Conservation (phyloP, 192 early-diverging fungal species). For the Coemansia sp. region DNA sequence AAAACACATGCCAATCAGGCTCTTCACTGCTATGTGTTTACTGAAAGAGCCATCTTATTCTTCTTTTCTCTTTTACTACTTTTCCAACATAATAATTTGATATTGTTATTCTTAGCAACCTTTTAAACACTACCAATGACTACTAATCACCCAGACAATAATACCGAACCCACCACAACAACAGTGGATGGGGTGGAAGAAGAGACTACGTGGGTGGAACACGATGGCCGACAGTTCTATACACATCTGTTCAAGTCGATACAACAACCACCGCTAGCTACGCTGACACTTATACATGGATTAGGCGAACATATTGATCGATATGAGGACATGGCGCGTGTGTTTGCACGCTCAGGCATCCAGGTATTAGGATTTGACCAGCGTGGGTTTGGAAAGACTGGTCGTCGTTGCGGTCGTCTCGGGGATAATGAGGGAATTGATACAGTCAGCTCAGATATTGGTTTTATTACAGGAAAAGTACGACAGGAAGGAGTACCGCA, state of each 20-base stretch:
- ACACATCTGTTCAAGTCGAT: conserved; percentile 29
- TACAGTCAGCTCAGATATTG: conserved; percentile 45
- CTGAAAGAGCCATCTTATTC: too few relatives aligned
- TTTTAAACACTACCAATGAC: conserved; percentile 1
- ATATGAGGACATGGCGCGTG: conserved; percentile 55
- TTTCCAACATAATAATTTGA: too few relatives aligned
- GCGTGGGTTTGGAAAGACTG: conserved; percentile 63
- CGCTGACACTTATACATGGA: conserved; percentile 59
- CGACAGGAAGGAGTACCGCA: conserved; percentile 42
- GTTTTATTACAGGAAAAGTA: conserved; percentile 33
- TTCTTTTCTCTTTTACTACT: background rate
- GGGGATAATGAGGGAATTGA: conserved; percentile 53
- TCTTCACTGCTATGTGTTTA: too few relatives aligned
- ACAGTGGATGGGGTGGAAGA: conserved; percentile 32
- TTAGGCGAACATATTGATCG: conserved; percentile 64
- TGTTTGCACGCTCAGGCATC: conserved; percentile 57
- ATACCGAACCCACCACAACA: background rate
- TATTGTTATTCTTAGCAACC: background rate
- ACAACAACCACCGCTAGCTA: conserved; percentile 46
- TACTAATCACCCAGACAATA: background rate
- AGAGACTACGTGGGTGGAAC: conserved; percentile 30
- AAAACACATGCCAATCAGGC: too few relatives aligned
- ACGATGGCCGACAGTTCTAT: conserved; percentile 28
- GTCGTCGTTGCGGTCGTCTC: conserved; percentile 38
- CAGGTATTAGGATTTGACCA: conserved; percentile 59